Evolutionary conservation across 73 alveolate species (phyloP), one percentile per base, ranked within the genome.

Genomic region (Paramecium bursaria): DNA sequence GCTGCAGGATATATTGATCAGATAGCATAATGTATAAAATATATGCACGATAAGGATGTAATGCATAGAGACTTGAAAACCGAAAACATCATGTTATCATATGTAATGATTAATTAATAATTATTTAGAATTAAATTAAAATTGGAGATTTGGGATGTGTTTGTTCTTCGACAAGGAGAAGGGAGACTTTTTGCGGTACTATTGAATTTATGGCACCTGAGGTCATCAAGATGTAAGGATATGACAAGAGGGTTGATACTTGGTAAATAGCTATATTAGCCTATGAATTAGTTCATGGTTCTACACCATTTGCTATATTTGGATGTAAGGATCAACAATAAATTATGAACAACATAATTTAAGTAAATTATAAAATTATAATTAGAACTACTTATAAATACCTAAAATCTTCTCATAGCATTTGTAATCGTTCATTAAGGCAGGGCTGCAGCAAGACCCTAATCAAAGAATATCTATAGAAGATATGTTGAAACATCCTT

Each of bases 141-240:
- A 55, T 77, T n/a, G 88, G 73, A 48, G 88, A 77, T 55, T 77
- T 77, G 25, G 88, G 88, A 10, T 77, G 93, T 85, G 93, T 87
- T 1, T 57, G 85, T 87, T 61, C 87, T 31, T 3, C 23, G 19
- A 54, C 73, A 46, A 85, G 79, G 29, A 79, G 86, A 76, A 90
- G 94, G 67, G 88, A 57, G 26, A 92, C 97, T 0, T 90, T 92
- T 54, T 92, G 97, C 48, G 97, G 97, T 30, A 90, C 95, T 1
- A 87, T 85, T 14, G 97, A 92, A 53, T 92, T 90, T 52, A 86
- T 92, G 92, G 93, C 97, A 15, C 97, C 97, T 0, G 97, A 92
- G 87, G 91, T 92, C 49, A 90, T 92, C 31, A 91, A 92, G 75
- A 85, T 86, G 50, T 90, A 90, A 49, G 93, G 94, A 60, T 90